These are phyloP conservation scores for Hypomyces rosellus DNA, from an alignment of 2,329 filamentous ascomycete genomes.

Conservation along the genomic window DNA sequence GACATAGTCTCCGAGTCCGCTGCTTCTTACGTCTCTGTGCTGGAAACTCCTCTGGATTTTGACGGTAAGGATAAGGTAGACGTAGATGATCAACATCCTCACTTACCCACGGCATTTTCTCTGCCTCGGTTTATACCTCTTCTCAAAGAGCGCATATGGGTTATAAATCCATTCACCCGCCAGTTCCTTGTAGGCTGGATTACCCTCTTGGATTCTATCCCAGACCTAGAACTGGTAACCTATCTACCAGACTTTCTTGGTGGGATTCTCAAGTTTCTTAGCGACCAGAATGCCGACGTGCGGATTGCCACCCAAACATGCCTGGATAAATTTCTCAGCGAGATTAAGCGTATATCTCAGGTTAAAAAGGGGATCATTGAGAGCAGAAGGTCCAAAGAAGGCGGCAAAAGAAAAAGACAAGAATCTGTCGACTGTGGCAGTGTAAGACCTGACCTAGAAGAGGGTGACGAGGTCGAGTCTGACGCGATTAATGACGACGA, in stretches of 20 bases:
- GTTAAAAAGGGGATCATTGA: conserved; percentile 90
- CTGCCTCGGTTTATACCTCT: conserved; percentile 86
- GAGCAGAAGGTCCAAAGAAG: conserved; percentile 65
- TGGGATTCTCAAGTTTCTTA: conserved; percentile 84
- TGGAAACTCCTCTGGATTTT: conserved; percentile 53
- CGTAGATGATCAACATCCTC: conserved; percentile 38
- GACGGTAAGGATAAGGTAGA: conserved; percentile 41
- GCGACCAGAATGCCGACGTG: conserved; percentile 88
- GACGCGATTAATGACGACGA: conserved; percentile 52
- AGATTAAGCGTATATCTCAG: conserved; percentile 90
- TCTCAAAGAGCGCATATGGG: conserved; percentile 87
- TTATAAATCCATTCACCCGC: conserved; percentile 88
- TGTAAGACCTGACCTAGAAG: conserved; percentile 49
- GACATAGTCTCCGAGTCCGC: conserved; percentile 95
- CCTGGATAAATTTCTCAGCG: conserved; percentile 81
- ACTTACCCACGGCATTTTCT: conserved; percentile 81
- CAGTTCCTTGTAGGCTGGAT: conserved; percentile 97
- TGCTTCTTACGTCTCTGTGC: conserved; percentile 85
- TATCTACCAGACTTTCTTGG: conserved; percentile 88
- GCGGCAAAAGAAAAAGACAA: conserved; percentile 62
- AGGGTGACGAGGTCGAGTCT: conserved; percentile 55
- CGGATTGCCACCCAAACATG: conserved; percentile 85
- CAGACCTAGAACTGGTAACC: conserved; percentile 88
- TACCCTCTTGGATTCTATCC: conserved; percentile 88
- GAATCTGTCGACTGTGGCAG: conserved; percentile 63